Conservation (phyloP, 495 filamentous ascomycete species). For the Daldinia concentrica region DNA sequence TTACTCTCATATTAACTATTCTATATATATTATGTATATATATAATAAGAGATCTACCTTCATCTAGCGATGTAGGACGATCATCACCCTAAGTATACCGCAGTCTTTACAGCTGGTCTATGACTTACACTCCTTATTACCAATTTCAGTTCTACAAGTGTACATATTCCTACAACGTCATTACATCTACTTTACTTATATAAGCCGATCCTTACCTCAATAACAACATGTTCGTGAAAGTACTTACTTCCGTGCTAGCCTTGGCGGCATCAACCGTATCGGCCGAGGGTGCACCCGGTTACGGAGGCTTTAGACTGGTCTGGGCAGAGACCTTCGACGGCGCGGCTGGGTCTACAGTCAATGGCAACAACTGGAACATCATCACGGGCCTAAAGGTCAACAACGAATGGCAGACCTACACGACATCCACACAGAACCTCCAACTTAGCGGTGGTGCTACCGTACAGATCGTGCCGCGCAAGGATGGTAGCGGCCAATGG, state of each 20-base stretch:
- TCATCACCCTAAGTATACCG: slow-evolving; percentile 35
- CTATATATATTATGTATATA: slow-evolving; percentile 24
- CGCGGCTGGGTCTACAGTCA: slow-evolving; percentile 39
- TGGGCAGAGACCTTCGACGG: slow-evolving; percentile 56
- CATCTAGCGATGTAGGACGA: slow-evolving; percentile 24
- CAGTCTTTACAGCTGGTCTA: slow-evolving; percentile 37
- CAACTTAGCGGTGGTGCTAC: slow-evolving; percentile 55
- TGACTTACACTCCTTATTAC: slow-evolving; percentile 40
- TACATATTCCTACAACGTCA: slow-evolving; percentile 35
- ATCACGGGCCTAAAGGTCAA: slow-evolving; percentile 52
- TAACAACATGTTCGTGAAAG: slow-evolving; percentile 63
- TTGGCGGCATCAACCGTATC: slow-evolving; percentile 34
- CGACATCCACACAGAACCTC: slow-evolving; percentile 47
- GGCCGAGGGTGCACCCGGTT: slow-evolving; percentile 47
- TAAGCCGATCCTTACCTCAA: slow-evolving; percentile 59
- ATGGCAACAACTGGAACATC: slow-evolving; percentile 55
- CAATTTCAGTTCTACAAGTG: slow-evolving; percentile 40
- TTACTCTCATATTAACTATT: neutral
- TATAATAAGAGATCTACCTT: slow-evolving; percentile 19
- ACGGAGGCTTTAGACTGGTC: slow-evolving; percentile 46
- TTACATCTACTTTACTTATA: slow-evolving; percentile 16
- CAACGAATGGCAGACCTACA: slow-evolving; percentile 57
- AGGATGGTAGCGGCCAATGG: slow-evolving; percentile 51
- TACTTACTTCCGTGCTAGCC: slow-evolving; percentile 36
- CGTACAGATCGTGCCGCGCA: slow-evolving; percentile 58